Evolutionary conservation across 495 filamentous ascomycete genomes (phyloP).

Genomic region (Hypoxylon subgilvum): DNA sequence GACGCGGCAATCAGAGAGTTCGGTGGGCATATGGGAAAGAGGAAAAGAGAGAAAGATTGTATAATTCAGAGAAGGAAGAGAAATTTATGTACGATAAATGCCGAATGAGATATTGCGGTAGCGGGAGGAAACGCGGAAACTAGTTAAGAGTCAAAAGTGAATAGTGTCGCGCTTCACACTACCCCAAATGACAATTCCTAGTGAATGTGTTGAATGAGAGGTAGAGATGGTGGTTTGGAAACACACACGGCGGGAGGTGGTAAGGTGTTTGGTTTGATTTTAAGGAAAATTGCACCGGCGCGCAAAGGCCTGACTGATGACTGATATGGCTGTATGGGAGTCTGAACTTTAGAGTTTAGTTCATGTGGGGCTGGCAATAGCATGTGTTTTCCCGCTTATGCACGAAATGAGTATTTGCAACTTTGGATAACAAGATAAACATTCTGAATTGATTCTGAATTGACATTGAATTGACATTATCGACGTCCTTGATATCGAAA

Average conservation of each 20-base stretch:
- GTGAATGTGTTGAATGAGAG: conserved; percentile 1
- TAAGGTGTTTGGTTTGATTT: conserved; percentile 5
- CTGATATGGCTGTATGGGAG: too few relatives aligned
- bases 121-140: conserved; percentile 1
- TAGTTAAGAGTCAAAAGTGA: conserved; percentile 7
- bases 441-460: too few relatives aligned
- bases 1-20: not conserved
- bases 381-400: not conserved
- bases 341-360: conserved; percentile 20
- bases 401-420: not conserved
- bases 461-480: too few relatives aligned
- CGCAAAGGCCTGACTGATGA: conserved; percentile 30
- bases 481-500: too few relatives aligned
- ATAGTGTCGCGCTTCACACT: conserved; percentile 15
- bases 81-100: conserved; percentile 1
- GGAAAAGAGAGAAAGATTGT: not conserved
- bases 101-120: not conserved
- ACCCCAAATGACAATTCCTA: conserved; percentile 7
- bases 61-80: not conserved
- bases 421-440: too few relatives aligned
- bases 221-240: not conserved
- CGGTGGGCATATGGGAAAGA: conserved; percentile 19
- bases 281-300: conserved; percentile 29
- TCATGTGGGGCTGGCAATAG: conserved; percentile 6
- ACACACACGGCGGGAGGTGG: not conserved